Evolutionary conservation across 73 alveolate genomes (phyloP).

Genomic region (Paramecium caudatum): DNA sequence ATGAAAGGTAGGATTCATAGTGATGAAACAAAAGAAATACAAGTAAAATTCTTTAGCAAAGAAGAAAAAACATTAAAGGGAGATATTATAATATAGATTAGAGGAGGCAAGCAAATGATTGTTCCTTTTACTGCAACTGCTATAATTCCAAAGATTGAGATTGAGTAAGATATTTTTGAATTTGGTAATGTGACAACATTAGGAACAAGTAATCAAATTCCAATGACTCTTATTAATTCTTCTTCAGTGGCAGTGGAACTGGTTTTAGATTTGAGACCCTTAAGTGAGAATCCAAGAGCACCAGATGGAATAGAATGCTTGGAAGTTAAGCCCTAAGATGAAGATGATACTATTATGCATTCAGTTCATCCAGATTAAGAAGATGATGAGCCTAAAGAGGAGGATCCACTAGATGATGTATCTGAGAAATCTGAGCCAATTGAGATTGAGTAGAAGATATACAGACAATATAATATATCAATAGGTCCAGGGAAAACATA

Average conservation of each 20-base stretch:
- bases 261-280: slow-evolving; percentile 72
- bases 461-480: slow-evolving; percentile 62
- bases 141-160: slow-evolving; percentile 94
- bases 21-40: slow-evolving; percentile 86
- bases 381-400: slow-evolving; percentile 72
- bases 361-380: slow-evolving; percentile 75
- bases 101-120: slow-evolving; percentile 95
- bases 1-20: slow-evolving; percentile 85
- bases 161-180: slow-evolving; percentile 93
- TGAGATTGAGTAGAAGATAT: slow-evolving; percentile 57
- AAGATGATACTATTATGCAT: slow-evolving; percentile 75
- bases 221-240: slow-evolving; percentile 88
- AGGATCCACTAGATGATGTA: slow-evolving; percentile 72
- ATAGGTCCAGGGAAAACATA: slow-evolving; percentile 12
- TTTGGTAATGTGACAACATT: slow-evolving; percentile 95
- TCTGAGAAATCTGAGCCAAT: slow-evolving; percentile 64
- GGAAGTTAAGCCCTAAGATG: slow-evolving; percentile 67
- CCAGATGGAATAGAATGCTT: slow-evolving; percentile 77
- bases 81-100: slow-evolving; percentile 91
- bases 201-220: slow-evolving; percentile 89
- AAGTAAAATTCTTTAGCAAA: slow-evolving; percentile 88
- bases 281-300: slow-evolving; percentile 78
- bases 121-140: slow-evolving; percentile 92
- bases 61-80: slow-evolving; percentile 92
- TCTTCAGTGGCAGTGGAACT: slow-evolving; percentile 89